A percentile compares a stretch with the other conserved stretches of the same genome.
Conservation (phyloP, 345 rosid species). For the Gossypium ekmanianum region DNA sequence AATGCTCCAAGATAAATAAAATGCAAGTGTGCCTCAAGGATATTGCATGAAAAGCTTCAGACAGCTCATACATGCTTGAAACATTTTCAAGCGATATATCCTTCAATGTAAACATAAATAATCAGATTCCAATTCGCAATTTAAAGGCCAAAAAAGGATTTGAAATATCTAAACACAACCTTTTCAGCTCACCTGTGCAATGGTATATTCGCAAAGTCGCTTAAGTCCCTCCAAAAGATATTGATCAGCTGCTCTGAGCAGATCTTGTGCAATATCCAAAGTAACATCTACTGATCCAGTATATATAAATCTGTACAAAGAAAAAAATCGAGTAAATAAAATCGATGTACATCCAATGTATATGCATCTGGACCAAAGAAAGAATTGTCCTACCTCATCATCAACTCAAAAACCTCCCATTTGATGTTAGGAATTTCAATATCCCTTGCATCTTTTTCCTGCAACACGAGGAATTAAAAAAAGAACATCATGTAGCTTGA, state of each 20-base stretch:
- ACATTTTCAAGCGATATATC: conserved; percentile 89
- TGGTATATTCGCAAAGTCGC: conserved; percentile 93
- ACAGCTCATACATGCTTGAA: conserved; percentile 90
- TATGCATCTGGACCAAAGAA: conserved; percentile 12
- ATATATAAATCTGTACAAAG: conserved; percentile 73
- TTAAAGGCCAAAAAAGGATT: conserved; percentile 16
- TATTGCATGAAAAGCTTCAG: conserved; percentile 93
- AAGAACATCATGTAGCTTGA: neutral
- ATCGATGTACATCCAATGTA: neutral
- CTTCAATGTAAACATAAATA: conserved; percentile 31
- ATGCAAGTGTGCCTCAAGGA: conserved; percentile 89
- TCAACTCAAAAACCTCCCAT: conserved; percentile 99
- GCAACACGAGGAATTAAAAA: conserved; percentile 17
- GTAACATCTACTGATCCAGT: conserved; percentile 92
- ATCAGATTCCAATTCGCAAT: conserved; percentile 24
- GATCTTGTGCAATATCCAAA: conserved; percentile 85
- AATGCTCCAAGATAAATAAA: conserved; percentile 87
- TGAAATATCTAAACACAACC: neutral
- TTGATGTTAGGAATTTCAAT: conserved; percentile 96
- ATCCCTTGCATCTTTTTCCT: conserved; percentile 98
- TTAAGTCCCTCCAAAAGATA: conserved; percentile 96
- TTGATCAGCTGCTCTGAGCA: conserved; percentile 97
- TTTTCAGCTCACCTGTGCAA: conserved; percentile 76
- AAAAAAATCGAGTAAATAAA: conserved; percentile 21
- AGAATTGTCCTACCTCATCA: conserved; percentile 74